These are phyloP conservation scores for Aureococcus anophagefferens DNA, from an alignment of 108 stramenopile species.

Conservation along the genomic window DNA sequence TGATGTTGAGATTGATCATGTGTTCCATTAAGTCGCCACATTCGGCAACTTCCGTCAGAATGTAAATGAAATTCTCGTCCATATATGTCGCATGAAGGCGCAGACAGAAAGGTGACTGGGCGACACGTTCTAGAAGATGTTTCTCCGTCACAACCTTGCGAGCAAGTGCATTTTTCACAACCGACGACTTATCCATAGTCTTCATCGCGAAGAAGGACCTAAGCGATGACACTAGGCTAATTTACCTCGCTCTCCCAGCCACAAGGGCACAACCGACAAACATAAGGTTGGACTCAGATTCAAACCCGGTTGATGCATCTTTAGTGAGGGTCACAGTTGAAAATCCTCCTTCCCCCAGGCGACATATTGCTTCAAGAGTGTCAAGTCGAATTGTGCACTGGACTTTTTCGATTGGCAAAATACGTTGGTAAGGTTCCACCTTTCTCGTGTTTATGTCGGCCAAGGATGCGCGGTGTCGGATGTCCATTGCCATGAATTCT, in stretches of 20 bases:
- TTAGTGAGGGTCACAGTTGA: slow-evolving; percentile 14
- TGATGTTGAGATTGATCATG: slow-evolving; percentile 42
- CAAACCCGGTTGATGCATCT: too few species aligned
- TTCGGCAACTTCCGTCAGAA: slow-evolving; percentile 39
- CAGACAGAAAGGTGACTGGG: slow-evolving; percentile 28
- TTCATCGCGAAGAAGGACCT: slow-evolving; percentile 43
- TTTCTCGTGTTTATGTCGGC: too few species aligned
- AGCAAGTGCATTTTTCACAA: slow-evolving; percentile 26
- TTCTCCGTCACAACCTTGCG: slow-evolving; percentile 40
- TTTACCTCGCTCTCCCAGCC: too few species aligned
- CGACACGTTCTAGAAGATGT: slow-evolving; percentile 27
- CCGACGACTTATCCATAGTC: slow-evolving; percentile 38
- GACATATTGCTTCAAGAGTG: too few species aligned
- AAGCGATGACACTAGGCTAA: too few species aligned
- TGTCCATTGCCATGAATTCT: slow-evolving; percentile 1
- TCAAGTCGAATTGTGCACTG: too few species aligned
- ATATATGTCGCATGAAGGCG: slow-evolving; percentile 34
- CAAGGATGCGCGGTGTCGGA: too few species aligned
- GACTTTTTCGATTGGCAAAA: too few species aligned
- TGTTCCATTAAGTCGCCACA: slow-evolving; percentile 38
- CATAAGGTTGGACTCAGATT: too few species aligned
- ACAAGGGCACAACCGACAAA: too few species aligned
- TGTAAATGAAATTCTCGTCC: slow-evolving; percentile 33
- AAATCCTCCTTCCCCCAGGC: slow-evolving; percentile 32
- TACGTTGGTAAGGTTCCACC: too few species aligned